A percentile compares a stretch with the other conserved stretches of the same genome.
These are phyloP conservation scores for Martensiomyces pterosporus DNA, from an alignment of 192 early-diverging fungal species.

Conservation along the genomic window DNA sequence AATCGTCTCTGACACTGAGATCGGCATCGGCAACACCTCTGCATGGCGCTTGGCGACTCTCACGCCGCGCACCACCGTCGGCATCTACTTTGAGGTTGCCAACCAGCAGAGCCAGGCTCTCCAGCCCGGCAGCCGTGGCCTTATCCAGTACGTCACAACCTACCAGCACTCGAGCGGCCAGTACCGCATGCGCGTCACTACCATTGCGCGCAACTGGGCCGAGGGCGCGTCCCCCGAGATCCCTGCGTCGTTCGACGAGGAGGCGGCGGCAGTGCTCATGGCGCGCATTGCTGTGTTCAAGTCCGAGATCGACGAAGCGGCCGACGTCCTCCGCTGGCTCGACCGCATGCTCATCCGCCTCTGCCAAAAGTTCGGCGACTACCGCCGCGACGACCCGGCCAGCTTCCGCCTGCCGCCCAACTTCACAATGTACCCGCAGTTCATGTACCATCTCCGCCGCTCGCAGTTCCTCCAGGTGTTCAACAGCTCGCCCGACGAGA, in stretches of 20 bases:
- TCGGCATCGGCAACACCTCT: constrained; percentile 93
- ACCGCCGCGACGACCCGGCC: constrained; percentile 89
- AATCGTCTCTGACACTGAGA: constrained; percentile 95
- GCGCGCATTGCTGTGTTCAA: constrained; percentile 95
- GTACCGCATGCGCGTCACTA: constrained; percentile 89
- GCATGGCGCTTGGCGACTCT: constrained; percentile 94
- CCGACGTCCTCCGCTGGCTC: constrained; percentile 95
- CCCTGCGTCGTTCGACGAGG: constrained; percentile 92
- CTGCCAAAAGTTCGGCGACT: constrained; percentile 97
- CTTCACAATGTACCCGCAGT: constrained; percentile 99
- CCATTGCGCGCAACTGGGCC: constrained; percentile 83
- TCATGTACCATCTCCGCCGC: constrained; percentile 98
- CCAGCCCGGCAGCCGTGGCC: constrained; percentile 75
- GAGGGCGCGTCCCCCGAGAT: constrained; percentile 84
- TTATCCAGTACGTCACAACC: constrained; percentile 93
- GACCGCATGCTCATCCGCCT: constrained; percentile 98
- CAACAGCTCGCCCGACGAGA: constrained; percentile 98
- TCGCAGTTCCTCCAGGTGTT: constrained; percentile 98
- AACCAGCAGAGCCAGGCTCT: constrained; percentile 77
- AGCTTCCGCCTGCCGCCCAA: constrained; percentile 87
- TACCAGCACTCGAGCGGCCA: constrained; percentile 94
- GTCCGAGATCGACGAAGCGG: constrained; percentile 94
- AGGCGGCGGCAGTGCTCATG: constrained; percentile 96
- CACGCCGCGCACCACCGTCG: constrained; percentile 79
- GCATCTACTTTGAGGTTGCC: constrained; percentile 96